Evolutionary conservation across 441 rosid species (phyloP).

Genomic region (Corymbia citriodora): DNA sequence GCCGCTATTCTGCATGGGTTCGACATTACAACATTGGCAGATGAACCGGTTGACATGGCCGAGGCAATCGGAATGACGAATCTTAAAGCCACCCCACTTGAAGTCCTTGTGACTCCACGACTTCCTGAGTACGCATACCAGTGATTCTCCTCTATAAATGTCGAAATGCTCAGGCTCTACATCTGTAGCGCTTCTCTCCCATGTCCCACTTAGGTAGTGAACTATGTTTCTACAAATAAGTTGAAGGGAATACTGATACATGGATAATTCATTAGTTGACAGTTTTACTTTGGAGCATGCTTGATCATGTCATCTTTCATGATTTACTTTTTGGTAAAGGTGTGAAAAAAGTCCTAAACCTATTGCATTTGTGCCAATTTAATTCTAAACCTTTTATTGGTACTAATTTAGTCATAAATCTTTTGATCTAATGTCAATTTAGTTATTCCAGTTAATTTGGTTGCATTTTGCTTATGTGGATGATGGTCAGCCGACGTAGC

Average conservation of each 20-base stretch:
- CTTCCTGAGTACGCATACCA: neutral
- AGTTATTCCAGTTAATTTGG: no score
- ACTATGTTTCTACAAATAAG: neutral
- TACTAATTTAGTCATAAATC: no score
- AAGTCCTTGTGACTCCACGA: neutral
- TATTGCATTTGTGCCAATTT: no score
- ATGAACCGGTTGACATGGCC: neutral
- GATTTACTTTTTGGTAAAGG: neutral
- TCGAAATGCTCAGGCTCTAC: neutral
- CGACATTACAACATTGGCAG: neutral
- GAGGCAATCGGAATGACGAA: neutral
- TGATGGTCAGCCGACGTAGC: no score
- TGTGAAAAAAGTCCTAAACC: no score
- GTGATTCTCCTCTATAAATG: neutral
- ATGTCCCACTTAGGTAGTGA: neutral
- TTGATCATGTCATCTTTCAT: neutral
- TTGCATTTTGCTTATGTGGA: no score
- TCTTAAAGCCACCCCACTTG: neutral
- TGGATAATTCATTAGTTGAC: neutral
- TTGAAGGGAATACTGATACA: neutral
- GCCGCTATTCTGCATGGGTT: neutral
- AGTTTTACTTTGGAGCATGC: neutral
- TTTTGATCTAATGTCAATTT: no score
- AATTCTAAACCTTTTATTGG: no score
- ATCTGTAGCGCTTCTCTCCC: neutral